Percentiles rank a stretch among this genome's conserved stretches.
These are phyloP conservation scores for Neurospora hispaniola DNA, from an alignment of 495 filamentous ascomycete species.

Conservation along the genomic window DNA sequence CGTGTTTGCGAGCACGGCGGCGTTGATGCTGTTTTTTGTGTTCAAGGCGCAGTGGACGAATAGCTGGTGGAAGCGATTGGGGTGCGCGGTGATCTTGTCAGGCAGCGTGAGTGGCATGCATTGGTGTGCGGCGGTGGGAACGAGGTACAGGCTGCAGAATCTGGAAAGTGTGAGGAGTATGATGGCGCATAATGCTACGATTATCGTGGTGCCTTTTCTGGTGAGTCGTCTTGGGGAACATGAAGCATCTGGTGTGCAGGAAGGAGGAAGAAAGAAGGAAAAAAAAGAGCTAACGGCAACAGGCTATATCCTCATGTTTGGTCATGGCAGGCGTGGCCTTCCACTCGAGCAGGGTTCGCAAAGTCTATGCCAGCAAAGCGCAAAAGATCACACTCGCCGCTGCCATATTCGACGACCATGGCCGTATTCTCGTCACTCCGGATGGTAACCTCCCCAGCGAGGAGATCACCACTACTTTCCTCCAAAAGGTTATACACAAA, in stretches of 20 bases:
- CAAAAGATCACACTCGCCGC: conserved; percentile 70
- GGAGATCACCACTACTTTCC: conserved; percentile 69
- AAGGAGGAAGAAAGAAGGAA: too few species aligned
- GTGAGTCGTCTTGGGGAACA: conserved; percentile 25
- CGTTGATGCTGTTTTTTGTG: conserved; percentile 68
- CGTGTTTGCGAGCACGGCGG: conserved; percentile 51
- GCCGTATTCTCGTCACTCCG: conserved; percentile 66
- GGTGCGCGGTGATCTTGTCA: conserved; percentile 58
- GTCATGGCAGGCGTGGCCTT: conserved; percentile 40
- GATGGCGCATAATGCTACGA: conserved; percentile 44
- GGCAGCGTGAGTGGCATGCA: conserved; percentile 78
- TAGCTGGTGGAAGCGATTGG: conserved; percentile 59
- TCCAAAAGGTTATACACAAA: conserved; percentile 37
- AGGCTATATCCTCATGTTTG: conserved; percentile 18
- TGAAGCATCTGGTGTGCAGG: too few species aligned
- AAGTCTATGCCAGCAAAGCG: conserved; percentile 51
- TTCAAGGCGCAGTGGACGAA: conserved; percentile 69
- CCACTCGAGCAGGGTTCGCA: conserved; percentile 42
- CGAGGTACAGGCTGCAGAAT: conserved; percentile 44
- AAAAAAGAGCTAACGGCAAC: too few species aligned
- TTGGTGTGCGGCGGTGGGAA: conserved; percentile 70
- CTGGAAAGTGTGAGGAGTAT: conserved; percentile 19
- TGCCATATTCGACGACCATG: conserved; percentile 64
- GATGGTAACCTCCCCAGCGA: conserved; percentile 71
- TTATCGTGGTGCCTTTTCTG: conserved; percentile 54